phyloP scores from a whole-genome alignment of 2,329 filamentous ascomycete species.

The Penicillium corylophilum region DNA sequence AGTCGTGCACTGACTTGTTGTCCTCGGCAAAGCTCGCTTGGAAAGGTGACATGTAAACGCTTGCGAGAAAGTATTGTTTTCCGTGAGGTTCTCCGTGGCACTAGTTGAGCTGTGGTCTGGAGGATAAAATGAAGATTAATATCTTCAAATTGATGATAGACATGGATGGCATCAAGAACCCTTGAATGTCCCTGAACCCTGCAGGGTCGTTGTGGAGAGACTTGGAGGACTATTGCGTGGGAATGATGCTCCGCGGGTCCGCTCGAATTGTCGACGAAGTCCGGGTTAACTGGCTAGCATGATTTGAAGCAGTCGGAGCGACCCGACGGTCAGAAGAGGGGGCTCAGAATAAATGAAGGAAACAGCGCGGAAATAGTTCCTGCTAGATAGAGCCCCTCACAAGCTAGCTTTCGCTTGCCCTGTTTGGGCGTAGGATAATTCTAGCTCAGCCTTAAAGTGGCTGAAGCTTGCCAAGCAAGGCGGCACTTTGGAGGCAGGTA shows the following conservation, averaged over 20 bases:
- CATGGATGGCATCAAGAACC: neutral
- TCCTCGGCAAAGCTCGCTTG: neutral
- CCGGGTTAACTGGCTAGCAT: neutral
- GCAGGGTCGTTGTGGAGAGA: neutral
- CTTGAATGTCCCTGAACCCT: neutral
- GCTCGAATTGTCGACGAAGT: neutral
- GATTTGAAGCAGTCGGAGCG: neutral
- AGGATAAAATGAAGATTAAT: neutral
- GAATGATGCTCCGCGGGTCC: neutral
- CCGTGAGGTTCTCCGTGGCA: neutral
- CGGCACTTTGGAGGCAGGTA: neutral
- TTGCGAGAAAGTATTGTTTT: neutral
- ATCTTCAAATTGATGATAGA: neutral
- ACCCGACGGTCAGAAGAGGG: neutral
- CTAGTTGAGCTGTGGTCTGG: neutral
- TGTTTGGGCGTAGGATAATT: neutral
- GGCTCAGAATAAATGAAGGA: neutral
- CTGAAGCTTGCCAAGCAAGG: neutral
- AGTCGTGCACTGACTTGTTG: neutral
- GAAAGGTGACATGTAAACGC: neutral
- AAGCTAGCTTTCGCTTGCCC: neutral
- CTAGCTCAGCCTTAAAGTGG: neutral
- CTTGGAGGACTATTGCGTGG: too few species aligned
- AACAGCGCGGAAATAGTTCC: neutral
- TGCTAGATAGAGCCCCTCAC: neutral